phyloP scores from a whole-genome alignment of 1,284 basidiomycete genomes.

The Cutaneotrichosporon dermatis region DNA sequence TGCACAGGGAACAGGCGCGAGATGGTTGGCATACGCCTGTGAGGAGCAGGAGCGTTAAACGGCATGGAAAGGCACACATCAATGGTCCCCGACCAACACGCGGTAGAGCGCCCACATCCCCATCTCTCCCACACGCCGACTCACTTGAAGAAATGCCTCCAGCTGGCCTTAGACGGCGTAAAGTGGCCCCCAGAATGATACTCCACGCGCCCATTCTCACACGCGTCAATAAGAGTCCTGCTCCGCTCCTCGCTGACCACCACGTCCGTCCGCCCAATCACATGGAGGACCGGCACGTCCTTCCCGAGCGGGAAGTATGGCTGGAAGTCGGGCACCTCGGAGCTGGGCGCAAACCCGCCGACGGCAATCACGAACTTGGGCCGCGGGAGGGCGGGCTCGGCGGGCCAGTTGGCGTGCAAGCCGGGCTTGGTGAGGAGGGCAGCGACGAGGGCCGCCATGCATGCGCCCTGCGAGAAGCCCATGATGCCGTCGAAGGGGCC shows the following conservation, averaged over 20 bases:
- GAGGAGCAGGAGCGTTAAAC: too few species aligned
- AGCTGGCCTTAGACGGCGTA: slow-evolving; percentile 46
- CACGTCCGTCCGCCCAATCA: slow-evolving; percentile 74
- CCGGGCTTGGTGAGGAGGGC: slow-evolving; percentile 62
- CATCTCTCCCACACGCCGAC: slow-evolving; percentile 7
- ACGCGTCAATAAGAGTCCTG: slow-evolving; percentile 58
- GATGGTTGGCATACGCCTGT: too few species aligned
- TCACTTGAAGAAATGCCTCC: slow-evolving; percentile 48
- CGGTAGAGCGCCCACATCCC: too few species aligned
- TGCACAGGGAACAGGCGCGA: too few species aligned
- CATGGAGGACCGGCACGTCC: slow-evolving; percentile 68
- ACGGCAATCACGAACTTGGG: slow-evolving; percentile 64
- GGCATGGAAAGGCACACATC: too few species aligned
- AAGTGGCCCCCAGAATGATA: slow-evolving; percentile 48
- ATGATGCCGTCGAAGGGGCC: slow-evolving; percentile 62
- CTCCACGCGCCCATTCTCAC: slow-evolving; percentile 49
- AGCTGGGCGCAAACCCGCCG: slow-evolving; percentile 44
- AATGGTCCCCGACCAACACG: too few species aligned
- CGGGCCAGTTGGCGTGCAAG: slow-evolving; percentile 60
- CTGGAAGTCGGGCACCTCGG: slow-evolving; percentile 52
- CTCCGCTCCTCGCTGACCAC: slow-evolving; percentile 71
- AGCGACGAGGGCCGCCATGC: slow-evolving; percentile 67
- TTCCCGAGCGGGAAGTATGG: slow-evolving; percentile 45
- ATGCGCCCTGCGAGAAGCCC: slow-evolving; percentile 80
- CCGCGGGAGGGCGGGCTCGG: slow-evolving; percentile 59